Base-by-base conservation (phyloP, 2,329 filamentous ascomycete species). In the Sporothrix mexicana region DNA sequence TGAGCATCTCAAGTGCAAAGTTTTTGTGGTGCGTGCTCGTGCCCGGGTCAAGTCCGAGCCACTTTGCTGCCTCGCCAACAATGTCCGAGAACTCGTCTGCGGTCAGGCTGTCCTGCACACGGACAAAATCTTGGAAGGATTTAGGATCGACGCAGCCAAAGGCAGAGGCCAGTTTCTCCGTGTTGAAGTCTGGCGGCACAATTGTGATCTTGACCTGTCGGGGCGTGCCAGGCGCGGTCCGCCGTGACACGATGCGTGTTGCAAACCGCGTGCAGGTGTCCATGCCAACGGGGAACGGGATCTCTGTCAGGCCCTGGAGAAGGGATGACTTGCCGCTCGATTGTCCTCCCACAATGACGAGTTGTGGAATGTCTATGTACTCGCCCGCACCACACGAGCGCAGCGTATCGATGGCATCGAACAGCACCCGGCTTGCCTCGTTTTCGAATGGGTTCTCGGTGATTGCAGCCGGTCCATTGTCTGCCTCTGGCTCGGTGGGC, bases 211-310 rank as follows among this genome's bases (percentile, higher is more conserved):
- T 59, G 55, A 59, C 55, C 13, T n/a, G 23, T 15, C 25, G 55
- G 4, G 55, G 55, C 12, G 25, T 36, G 13, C 55, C 55, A 10
- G 23, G 55, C 2, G 55, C 8, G 4, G 55, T 59, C 12, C 23
- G 20, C 20, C 20, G 41, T 3, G 43, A 67, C 45, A 47, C 45
- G 62, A 67, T 67, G 23, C 62, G 62, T 8, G 62, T 67, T 4
- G 62, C 45, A 67, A 67, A 67, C 45, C 62, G 43, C 10, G 43
- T 67, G 62, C 62, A 67, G 2, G 62, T 67, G 43, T 67, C 43
- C 62, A 67, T 67, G 20, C 62, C 62, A 6, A 67, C 62, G 13
- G 62, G 62, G 43, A 67, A 49, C n/a, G 62, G 62, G 20, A 30
- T 67, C n/a, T 51, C 23, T 17, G 62, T 67, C 43, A 67, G 13